Evolutionary conservation across 2,329 filamentous ascomycete genomes (phyloP), one percentile per base, ranked within the genome.

Genomic region (Nannizziopsis arthrosporioides): DNA sequence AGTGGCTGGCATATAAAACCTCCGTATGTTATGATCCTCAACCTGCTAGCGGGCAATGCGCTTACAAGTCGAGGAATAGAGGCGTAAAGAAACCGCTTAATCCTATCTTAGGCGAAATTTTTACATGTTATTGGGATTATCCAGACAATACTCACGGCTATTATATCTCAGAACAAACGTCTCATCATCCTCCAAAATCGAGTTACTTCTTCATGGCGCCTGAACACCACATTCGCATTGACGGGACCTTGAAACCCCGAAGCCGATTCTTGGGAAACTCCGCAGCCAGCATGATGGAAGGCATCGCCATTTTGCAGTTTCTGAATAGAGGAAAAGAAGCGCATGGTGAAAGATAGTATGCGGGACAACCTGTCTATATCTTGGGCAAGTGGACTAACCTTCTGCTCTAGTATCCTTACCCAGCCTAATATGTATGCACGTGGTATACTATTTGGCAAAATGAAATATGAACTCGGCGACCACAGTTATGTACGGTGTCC

Each of bases 341-440:
- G 27, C 71, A 74, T 42, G 84, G 84, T 50, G 92, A 98, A 69
- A 76, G 81, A 81, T 96, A 94, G 87, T 94, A 74, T 46, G 84
- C 74, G 42, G 14, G 18, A 43, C 10, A n/a, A 4, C 8, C 3
- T 8, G 8, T 22, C 12, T 14, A 19, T 3, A 15, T 15, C 14
- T 35, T 15, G 1, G 11, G 22, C 2, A 32, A 19, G 45, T 53
- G 55, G 44, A 55, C 45, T 37, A 44, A 54, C 57, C 45, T 58
- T 52, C 22, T 43, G 37, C 11, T 47, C 12, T 57, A 93, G 86
- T 67, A 85, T 93, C 60, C 69, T 96, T 45, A 96, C 92, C 3
- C 92, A 98, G 62, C 92, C 92, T 14, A 98, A 98, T 71, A 98
- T 98, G 88, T 98, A 98, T 65, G 92, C 90, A 17, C 80, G 92